These are phyloP conservation scores for Boletus subcaerulescens DNA, from an alignment of 768 basidiomycete genomes.

Conservation along the genomic window DNA sequence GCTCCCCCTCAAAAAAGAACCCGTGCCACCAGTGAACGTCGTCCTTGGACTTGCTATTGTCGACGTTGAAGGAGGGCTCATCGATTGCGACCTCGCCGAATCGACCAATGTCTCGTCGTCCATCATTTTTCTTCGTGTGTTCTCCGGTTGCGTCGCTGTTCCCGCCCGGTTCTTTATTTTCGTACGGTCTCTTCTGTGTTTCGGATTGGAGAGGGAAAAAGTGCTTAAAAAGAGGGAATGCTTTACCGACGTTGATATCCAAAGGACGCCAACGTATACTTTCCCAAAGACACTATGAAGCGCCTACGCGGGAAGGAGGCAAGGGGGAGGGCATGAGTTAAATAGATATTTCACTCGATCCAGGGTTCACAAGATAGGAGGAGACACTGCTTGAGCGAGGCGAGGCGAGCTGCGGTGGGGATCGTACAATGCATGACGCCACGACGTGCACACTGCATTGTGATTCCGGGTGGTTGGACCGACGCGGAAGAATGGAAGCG, in stretches of 20 bases:
- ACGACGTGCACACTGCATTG: constrained; percentile 14
- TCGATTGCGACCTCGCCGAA: constrained; percentile 16
- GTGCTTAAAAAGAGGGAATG: too few species aligned
- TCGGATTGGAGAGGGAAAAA: not conserved
- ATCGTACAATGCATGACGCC: not conserved
- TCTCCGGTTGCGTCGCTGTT: not conserved
- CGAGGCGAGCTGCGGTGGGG: constrained; percentile 20
- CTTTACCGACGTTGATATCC: constrained; percentile 4
- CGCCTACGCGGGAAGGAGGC: constrained; percentile 9
- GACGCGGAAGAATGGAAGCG: constrained; percentile 19
- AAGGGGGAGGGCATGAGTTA: not conserved
- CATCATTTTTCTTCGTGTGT: constrained; percentile 6
- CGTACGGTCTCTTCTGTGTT: not conserved
- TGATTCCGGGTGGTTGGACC: constrained; percentile 1
- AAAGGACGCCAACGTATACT: not conserved
- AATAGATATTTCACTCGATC: constrained; percentile 7
- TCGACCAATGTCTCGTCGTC: constrained; percentile 26
- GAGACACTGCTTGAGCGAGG: not conserved
- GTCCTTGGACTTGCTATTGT: constrained; percentile 14
- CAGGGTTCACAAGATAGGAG: constrained; percentile 14
- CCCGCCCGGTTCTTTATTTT: not conserved
- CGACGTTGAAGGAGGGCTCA: constrained; percentile 21
- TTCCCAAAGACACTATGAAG: constrained; percentile 1
- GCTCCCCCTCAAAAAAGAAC: constrained; percentile 18
- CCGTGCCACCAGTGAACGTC: not conserved